Percentiles rank a stretch among this genome's conserved stretches.
These are phyloP conservation scores for Veloporphyrellus conicus DNA, from an alignment of 1,284 basidiomycete species.

Conservation along the genomic window DNA sequence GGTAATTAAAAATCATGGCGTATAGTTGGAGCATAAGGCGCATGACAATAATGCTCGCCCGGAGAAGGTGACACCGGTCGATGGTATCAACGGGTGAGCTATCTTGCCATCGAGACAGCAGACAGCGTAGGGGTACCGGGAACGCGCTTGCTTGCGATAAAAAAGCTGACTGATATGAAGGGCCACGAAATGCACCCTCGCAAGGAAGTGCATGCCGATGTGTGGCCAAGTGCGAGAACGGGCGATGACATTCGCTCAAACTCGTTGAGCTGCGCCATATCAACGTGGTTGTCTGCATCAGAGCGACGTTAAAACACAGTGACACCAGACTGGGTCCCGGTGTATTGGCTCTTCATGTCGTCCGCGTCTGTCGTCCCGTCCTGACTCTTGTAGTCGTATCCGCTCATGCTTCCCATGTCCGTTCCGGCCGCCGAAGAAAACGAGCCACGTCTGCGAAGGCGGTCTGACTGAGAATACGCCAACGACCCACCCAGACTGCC, in stretches of 20 bases:
- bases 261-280: slow-evolving; percentile 10
- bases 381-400: slow-evolving; percentile 84
- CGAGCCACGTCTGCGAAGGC: slow-evolving; percentile 62
- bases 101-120: slow-evolving; percentile 5
- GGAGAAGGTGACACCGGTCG: not conserved
- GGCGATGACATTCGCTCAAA: slow-evolving; percentile 12
- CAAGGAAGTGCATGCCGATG: slow-evolving; percentile 8
- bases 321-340: slow-evolving; percentile 75
- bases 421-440: slow-evolving; percentile 72
- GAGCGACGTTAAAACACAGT: slow-evolving; percentile 64
- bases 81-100: slow-evolving; percentile 4
- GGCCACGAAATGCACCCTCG: slow-evolving; percentile 8
- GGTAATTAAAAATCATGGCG: slow-evolving; percentile 10
- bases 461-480: slow-evolving; percentile 78
- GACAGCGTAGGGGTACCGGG: not conserved
- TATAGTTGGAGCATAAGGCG: slow-evolving; percentile 22
- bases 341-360: slow-evolving; percentile 81
- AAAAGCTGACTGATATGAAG: slow-evolving; percentile 8
- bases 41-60: slow-evolving; percentile 18
- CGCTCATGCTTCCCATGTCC: slow-evolving; percentile 70
- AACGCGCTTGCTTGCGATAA: slow-evolving; percentile 19
- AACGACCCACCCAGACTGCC: slow-evolving; percentile 47
- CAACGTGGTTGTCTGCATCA: slow-evolving; percentile 6
- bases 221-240: slow-evolving; percentile 9
- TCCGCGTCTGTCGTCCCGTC: slow-evolving; percentile 72